Conservation (phyloP, 768 basidiomycete species). For the Boletus huronensis region DNA sequence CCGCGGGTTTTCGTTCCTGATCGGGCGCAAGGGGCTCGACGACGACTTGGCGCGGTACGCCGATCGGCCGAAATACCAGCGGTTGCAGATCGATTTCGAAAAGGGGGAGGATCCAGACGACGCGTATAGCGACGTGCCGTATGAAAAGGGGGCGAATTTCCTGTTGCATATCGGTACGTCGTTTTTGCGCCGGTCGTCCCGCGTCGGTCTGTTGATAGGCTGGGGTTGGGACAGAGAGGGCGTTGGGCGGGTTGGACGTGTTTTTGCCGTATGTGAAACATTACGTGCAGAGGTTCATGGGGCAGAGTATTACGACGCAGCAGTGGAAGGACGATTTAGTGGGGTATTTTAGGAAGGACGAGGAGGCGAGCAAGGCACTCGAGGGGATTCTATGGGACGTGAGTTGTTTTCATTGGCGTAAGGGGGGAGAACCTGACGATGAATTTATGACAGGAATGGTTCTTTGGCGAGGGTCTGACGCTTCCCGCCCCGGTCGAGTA, state of each 20-base stretch:
- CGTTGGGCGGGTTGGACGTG: constrained; percentile 41
- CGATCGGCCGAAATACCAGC: constrained; percentile 64
- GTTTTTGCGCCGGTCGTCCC: too few relatives aligned
- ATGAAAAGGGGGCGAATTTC: constrained; percentile 88
- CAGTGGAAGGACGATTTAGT: constrained; percentile 84
- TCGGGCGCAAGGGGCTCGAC: constrained; percentile 66
- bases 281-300: constrained; percentile 79
- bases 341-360: constrained; percentile 58
- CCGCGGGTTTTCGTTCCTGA: constrained; percentile 76
- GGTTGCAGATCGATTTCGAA: constrained; percentile 72
- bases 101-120: constrained; percentile 76
- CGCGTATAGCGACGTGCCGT: constrained; percentile 71
- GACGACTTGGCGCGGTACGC: constrained; percentile 64
- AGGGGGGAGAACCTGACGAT: not conserved
- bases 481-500: constrained; percentile 76
- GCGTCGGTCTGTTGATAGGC: not conserved
- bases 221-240: constrained; percentile 4
- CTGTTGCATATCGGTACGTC: constrained; percentile 72
- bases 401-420: constrained; percentile 21
- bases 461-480: constrained; percentile 72
- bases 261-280: constrained; percentile 83
- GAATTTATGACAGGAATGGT: constrained; percentile 55
- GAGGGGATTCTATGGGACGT: constrained; percentile 79
- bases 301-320: constrained; percentile 77
- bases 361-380: constrained; percentile 55